Base-by-base conservation (phyloP, 495 filamentous ascomycete genomes). In the Ascobolus immersus region DNA sequence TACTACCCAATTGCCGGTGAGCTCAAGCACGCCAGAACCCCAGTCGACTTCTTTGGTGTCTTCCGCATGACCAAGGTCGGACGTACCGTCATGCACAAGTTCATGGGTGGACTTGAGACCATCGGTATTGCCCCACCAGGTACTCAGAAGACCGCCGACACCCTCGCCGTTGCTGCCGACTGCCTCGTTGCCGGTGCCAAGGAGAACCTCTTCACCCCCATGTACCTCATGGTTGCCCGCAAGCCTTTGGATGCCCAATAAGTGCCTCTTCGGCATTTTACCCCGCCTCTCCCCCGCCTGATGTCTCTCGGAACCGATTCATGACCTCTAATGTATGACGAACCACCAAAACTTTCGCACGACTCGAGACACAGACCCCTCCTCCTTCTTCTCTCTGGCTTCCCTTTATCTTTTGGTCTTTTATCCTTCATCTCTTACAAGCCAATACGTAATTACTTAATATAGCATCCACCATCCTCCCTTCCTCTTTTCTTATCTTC, bases 201-300 rank as follows among this genome's bases (percentile, higher is more conserved):
- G 63, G 44, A 41, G 64, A 77, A 91, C 50, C 64, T 96, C 12
- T 96, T 96, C 59, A 96, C 86, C 0, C 86, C 86, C 23, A 96
- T 96, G 86, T 94, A 93, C 60, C 59, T 96, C 52, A 93, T 96
- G 86, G 70, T 96, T 36, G 86, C 67, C 23, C 68, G 80, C 56
- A 96, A 96, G 61, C 78, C 84, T n/a, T 37, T 45, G 37, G 45
- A 49, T 12, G 38, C 45, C n/a, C n/a, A n/a, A n/a, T n/a, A n/a
- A n/a, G n/a, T n/a, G n/a, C n/a, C n/a, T n/a, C n/a, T n/a, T n/a
- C n/a, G n/a, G n/a, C n/a, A n/a, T n/a, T n/a, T n/a, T n/a, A n/a
- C n/a, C n/a, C n/a, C n/a, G n/a, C n/a, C n/a, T n/a, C n/a, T n/a
- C n/a, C n/a, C n/a, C n/a, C n/a, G n/a, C n/a, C n/a, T n/a, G n/a